Evolutionary conservation across 768 basidiomycete genomes (phyloP), one percentile per base, ranked within the genome.

Genomic region (Podaxis sp.): DNA sequence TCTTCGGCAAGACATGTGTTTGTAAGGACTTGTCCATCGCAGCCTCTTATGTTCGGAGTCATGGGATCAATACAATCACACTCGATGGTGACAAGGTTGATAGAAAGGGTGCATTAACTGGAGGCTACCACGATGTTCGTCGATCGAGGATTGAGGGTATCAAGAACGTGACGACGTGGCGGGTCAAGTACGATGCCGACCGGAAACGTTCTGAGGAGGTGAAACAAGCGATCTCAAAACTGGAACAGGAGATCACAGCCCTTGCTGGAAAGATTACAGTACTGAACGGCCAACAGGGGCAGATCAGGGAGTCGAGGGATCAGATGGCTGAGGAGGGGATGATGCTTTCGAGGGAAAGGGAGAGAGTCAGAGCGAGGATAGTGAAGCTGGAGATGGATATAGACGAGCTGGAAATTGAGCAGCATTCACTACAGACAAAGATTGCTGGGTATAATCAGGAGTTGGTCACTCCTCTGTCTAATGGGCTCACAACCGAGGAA

Each of bases 61-160:
- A 98, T 70, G 88, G 88, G 1, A 89, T 98, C 70, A 98, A 96
- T 74, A 95, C 94, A 21, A 98, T 98, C 73, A 99, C 97, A 1
- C 83, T 97, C 40, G 95, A 96, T 65, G 97, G 97, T 52, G 97
- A 99, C 79, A 94, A 93, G 69, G 95, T 96, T 56, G 97, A 99
- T 71, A 84, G 95, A 55, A 98, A 96, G 71, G 97, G 97, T 63
- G 88, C 95, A 1, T 75, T 99, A 51, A 98, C 95, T 0, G 97
- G 97, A 59, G 97, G 97, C 0, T 99, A 91, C 73, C 91, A 98
- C 71, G 97, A 98, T 71, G 80, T 94, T 25, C 86, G 92, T 10
- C 81, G 92, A 50, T 95, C 93, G 7, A 85, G 97, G 13, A 87
- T 98, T 57, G 95, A 98, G 66, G 90, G 85, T 0, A 89, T 96